These are phyloP conservation scores for Hebeloma cylindrosporum DNA, from an alignment of 768 basidiomycete genomes.

Conservation along the genomic window DNA sequence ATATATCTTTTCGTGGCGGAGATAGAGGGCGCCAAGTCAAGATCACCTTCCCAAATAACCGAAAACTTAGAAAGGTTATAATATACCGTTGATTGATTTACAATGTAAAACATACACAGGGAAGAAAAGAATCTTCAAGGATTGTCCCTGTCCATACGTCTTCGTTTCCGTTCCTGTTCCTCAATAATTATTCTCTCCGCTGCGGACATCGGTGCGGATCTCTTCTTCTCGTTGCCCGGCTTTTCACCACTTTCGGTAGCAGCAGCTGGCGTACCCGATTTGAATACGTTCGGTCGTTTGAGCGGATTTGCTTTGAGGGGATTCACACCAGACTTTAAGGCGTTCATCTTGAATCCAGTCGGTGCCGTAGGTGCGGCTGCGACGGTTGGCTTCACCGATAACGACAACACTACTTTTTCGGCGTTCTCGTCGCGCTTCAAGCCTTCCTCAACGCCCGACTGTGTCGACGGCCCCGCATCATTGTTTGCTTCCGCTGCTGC, in stretches of 20 bases:
- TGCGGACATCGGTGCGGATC: conserved; percentile 68
- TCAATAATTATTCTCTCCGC: conserved; percentile 87
- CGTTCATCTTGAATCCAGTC: conserved; percentile 59
- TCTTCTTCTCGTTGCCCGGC: conserved; percentile 55
- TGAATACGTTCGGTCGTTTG: conserved; percentile 77
- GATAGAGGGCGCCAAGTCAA: conserved; percentile 12
- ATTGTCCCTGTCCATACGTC: conserved; percentile 64
- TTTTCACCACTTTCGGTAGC: conserved; percentile 34
- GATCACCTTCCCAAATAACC: conserved; percentile 16
- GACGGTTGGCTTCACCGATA: conserved; percentile 55
- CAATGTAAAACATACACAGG: conserved; percentile 23
- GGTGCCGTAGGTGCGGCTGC: conserved; percentile 36
- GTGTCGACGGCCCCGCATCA: conserved; percentile 34
- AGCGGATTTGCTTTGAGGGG: conserved; percentile 67
- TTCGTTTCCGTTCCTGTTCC: conserved; percentile 86
- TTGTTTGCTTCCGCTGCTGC: conserved; percentile 55
- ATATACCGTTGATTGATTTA: conserved; percentile 19
- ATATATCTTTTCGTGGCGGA: conserved; percentile 11
- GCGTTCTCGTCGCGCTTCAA: conserved; percentile 70
- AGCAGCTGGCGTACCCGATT: conserved; percentile 41
- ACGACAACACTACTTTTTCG: conserved; percentile 75
- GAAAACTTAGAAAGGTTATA: conserved; percentile 13
- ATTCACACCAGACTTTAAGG: conserved; percentile 57
- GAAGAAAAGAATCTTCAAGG: conserved; percentile 19
- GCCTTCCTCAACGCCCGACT: conserved; percentile 51